phyloP scores from a whole-genome alignment of 2,329 filamentous ascomycete genomes.

The Fusarium longipes region DNA sequence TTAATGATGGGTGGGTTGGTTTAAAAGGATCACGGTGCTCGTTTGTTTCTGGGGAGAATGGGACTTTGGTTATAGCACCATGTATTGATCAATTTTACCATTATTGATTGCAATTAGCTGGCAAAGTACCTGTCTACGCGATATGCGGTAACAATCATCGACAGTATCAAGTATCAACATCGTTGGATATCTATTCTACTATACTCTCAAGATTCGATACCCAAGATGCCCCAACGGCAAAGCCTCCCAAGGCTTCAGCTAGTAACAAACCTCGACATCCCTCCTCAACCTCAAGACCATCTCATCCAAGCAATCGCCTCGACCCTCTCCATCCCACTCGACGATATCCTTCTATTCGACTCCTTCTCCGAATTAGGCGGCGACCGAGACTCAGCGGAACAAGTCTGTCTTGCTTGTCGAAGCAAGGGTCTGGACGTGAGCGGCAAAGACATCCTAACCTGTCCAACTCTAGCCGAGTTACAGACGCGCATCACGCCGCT shows the following conservation, averaged over 20 bases:
- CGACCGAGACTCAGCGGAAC: slow-evolving; percentile 50
- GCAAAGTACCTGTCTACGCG: neutral
- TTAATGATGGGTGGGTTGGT: neutral
- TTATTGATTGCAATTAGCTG: no score
- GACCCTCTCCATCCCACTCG: slow-evolving; percentile 50
- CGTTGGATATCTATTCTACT: neutral
- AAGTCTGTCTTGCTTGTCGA: slow-evolving; percentile 29
- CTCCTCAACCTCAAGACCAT: slow-evolving; percentile 42
- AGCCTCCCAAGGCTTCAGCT: slow-evolving; percentile 35
- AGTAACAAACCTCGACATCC: slow-evolving; percentile 36
- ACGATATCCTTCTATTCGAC: slow-evolving; percentile 52
- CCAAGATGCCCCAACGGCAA: slow-evolving; percentile 2
- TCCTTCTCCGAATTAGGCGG: slow-evolving; percentile 60
- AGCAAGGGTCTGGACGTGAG: slow-evolving; percentile 49
- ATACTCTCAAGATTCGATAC: neutral
- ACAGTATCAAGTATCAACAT: neutral
- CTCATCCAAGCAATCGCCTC: slow-evolving; percentile 52
- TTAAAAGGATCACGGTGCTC: slow-evolving; percentile 8
- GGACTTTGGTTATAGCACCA: neutral
- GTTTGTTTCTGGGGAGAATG: neutral
- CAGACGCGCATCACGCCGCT: slow-evolving; percentile 52
- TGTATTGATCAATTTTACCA: neutral
- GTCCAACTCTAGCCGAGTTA: slow-evolving; percentile 58
- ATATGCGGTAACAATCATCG: slow-evolving; percentile 3
- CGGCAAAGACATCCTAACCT: slow-evolving; percentile 56